Conservation (phyloP, 352 stramenopile species). For the Phytophthora hibernalis region DNA sequence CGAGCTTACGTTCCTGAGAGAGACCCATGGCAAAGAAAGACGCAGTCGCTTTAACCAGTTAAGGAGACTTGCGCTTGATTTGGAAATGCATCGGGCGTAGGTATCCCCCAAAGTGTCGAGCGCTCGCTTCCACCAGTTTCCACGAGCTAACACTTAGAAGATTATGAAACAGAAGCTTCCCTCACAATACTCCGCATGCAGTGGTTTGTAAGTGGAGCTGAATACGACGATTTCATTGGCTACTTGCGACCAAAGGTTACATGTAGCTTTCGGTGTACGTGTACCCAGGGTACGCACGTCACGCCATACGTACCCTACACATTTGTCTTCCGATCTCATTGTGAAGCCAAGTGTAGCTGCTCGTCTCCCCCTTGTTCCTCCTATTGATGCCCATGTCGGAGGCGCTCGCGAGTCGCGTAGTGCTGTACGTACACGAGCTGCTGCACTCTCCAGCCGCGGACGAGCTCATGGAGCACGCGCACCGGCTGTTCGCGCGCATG, state of each 20-base stretch:
- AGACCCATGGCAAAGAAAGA: constrained; percentile 91
- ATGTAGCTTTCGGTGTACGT: constrained; percentile 14
- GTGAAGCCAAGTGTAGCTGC: constrained; percentile 13
- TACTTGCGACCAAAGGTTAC: neutral
- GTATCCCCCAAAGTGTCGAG: neutral
- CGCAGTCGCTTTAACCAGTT: constrained; percentile 90
- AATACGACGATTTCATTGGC: constrained; percentile 26
- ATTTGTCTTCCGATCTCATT: neutral
- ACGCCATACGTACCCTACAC: constrained; percentile 9
- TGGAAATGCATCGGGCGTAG: constrained; percentile 32
- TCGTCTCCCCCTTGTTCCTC: constrained; percentile 1
- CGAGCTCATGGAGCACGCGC: constrained; percentile 74
- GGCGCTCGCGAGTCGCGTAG: constrained; percentile 58
- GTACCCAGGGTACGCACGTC: constrained; percentile 16
- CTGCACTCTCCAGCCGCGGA: constrained; percentile 80
- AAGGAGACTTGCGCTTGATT: constrained; percentile 88
- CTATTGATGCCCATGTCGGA: constrained; percentile 55
- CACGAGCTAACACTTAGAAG: neutral
- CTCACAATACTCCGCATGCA: constrained; percentile 30
- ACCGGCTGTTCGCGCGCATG: constrained; percentile 68
- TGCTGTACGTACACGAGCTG: constrained; percentile 80
- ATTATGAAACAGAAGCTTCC: constrained; percentile 21
- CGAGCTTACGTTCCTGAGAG: constrained; percentile 96
- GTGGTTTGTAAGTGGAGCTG: neutral
- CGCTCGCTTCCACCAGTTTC: constrained; percentile 50